Base-by-base conservation (phyloP, 2,329 filamentous ascomycete genomes). In the Apiospora arundinis region DNA sequence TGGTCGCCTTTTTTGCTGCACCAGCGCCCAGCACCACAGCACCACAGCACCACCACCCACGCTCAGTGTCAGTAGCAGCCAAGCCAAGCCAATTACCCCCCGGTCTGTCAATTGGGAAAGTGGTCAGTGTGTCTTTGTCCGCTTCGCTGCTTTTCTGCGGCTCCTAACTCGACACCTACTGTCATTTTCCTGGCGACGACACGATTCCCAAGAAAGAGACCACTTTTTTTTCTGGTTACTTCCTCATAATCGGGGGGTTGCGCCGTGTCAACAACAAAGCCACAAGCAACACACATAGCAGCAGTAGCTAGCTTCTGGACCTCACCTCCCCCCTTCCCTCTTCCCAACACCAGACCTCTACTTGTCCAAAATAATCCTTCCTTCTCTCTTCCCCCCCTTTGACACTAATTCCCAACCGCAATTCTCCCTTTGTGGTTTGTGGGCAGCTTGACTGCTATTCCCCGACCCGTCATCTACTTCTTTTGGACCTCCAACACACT, bases 241-340 rank as follows among this genome's bases (percentile, higher is more conserved):
- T 68, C 66, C 66, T 68, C 66, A 68, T 44, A 8, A 46, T 37
- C n/a, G 56, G 56, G 65, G 44, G 66, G 66, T 68, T 68, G 66
- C 66, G 66, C 66, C 66, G 66, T 68, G 66, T 68, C 66, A 68
- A 68, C 66, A 68, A 68, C 66, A 68, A 45, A 45, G 45, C 66
- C 66, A 68, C 44, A 45, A 45, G 44, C 66, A 68, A 48, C 66
- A 32, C 65, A 40, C 66, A 46, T 25, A 45, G 66, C 70, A 32
- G 28, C 49, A 46, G 16, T 52, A 72, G 73, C 73, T 42, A 69
- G 75, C 72, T 73, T 63, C 72, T 69, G 72, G 73, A 52, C 21
- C 74, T 74, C 67, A 14, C 12, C 42, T 70, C 69, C 60, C 72
- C 70, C 75, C 67, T 65, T 72, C 67, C 71, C 72, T 75, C 70